Base-by-base conservation (phyloP, 768 basidiomycete genomes). In the Albatrellus ellisii region DNA sequence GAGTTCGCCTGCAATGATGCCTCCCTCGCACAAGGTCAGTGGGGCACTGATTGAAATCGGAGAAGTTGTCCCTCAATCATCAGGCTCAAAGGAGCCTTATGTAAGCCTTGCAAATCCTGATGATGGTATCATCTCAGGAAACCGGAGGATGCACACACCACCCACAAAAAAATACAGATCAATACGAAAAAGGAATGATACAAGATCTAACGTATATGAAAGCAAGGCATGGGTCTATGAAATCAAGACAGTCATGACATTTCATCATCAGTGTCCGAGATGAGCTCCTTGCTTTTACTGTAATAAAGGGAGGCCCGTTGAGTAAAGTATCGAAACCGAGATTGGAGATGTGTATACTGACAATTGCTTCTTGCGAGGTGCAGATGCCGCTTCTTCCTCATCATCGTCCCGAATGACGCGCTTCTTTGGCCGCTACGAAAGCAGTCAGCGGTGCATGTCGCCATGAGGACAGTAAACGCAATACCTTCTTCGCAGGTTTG, bases 251-350 rank as follows among this genome's bases (percentile, higher is more conserved):
- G 28, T 48, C 44, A 48, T 7, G 41, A 41, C 77, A 79, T 80
- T 40, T 84, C 83, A 22, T 86, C 88, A 56, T 91, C 89, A 2
- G 86, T 87, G 56, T 91, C 87, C 6, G 81, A 81, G 37, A 94
- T 74, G 59, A 77, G 72, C 52, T 79, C 89, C 60, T 87, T 89
- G 54, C 85, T 90, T 69, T 91, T 92, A 56, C 89, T 91, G 47
- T 10, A 44, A 39, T n/a, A 47, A 17, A 28, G 34, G 24, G 27
- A 7, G 47, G 38, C 46, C 32, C 39, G 27, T 29, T 11, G 7
- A n/a, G 18, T n/a, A 14, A 32, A n/a, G 18, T 8, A 7, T 17
- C n/a, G 14, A 2, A 14, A 9, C 15, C 9, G 31, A 8, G 26
- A 36, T 9, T 4, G n/a, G 12, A 27, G 36, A 36, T 17, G 14